A percentile compares a stretch with the other conserved stretches of the same genome.
Conservation (phyloP, 129 eudicot genomes). For the Arctium lappa region DNA sequence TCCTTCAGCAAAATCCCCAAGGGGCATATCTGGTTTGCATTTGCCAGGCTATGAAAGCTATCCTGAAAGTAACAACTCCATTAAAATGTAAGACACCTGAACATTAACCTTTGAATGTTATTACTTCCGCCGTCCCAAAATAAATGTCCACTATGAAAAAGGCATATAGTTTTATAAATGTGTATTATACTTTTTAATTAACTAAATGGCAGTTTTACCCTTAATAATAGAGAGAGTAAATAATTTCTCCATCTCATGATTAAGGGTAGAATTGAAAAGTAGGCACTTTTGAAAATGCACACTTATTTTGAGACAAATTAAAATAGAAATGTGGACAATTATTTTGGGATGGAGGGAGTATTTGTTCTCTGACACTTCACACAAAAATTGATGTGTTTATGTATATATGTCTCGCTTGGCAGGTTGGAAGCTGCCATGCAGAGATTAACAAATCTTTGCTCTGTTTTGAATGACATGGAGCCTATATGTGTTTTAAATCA, state of each 20-base stretch:
- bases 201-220: background rate
- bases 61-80: conserved; percentile 78
- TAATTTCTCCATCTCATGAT: too few species aligned
- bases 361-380: background rate
- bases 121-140: background rate
- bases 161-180: background rate
- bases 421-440: conserved; percentile 99
- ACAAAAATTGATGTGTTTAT: conserved; percentile 2
- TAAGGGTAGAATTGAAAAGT: background rate
- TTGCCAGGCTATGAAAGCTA: conserved; percentile 97
- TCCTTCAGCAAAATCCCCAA: conserved; percentile 80
- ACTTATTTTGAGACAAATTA: too few species aligned
- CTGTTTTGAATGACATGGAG: conserved; percentile 97
- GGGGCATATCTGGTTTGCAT: conserved; percentile 64
- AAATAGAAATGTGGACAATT: too few species aligned
- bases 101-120: background rate
- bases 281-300: background rate
- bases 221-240: background rate
- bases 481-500: conserved; percentile 98
- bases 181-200: background rate
- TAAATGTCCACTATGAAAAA: background rate
- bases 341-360: background rate
- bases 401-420: conserved; percentile 18
- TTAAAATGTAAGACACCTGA: conserved; percentile 69
- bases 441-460: conserved; percentile 97